Evolutionary conservation across 208 protist species (phyloP).

Genomic region (Crithidia acanthocephali): DNA sequence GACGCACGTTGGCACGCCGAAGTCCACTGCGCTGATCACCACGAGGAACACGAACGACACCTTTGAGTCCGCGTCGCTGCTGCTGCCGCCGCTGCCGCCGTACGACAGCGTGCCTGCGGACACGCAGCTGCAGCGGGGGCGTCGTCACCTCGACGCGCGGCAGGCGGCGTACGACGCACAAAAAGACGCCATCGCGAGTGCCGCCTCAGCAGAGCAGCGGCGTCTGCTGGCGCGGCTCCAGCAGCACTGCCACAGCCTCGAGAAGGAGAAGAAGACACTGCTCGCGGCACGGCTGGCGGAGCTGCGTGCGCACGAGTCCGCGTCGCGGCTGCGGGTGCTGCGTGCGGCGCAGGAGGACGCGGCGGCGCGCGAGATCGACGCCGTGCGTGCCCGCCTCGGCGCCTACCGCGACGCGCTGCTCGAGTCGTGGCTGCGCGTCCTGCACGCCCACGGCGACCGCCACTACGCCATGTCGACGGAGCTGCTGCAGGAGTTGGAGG

Average conservation of each 20-base stretch:
- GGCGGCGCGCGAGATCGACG: slow-evolving; percentile 22
- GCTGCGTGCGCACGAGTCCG: slow-evolving; percentile 27
- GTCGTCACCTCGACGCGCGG: not conserved
- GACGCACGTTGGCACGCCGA: not conserved
- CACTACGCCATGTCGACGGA: slow-evolving; percentile 20
- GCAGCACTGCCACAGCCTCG: slow-evolving; percentile 13
- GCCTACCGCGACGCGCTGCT: slow-evolving; percentile 20
- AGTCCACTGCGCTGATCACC: not conserved
- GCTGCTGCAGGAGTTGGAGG: slow-evolving; percentile 25
- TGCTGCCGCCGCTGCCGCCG: slow-evolving; percentile 1
- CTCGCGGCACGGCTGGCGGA: slow-evolving; percentile 8
- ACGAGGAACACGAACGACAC: not conserved
- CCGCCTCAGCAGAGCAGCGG: slow-evolving; percentile 31
- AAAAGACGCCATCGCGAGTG: slow-evolving; percentile 19
- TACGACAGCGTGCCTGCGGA: not conserved
- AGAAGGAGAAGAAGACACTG: slow-evolving; percentile 19
- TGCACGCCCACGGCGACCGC: slow-evolving; percentile 18
- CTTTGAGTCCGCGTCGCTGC: not conserved
- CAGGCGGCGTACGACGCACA: slow-evolving; percentile 24
- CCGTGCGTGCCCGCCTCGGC: slow-evolving; percentile 27
- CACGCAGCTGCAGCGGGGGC: not conserved
- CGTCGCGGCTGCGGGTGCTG: slow-evolving; percentile 26
- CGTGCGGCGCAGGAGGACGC: slow-evolving; percentile 25
- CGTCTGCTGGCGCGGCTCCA: slow-evolving; percentile 34
- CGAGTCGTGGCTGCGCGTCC: slow-evolving; percentile 21